Percentiles rank a stretch among this genome's conserved stretches.
Conservation (phyloP, 441 rosid genomes). For the Pelargonium fulgidum region DNA sequence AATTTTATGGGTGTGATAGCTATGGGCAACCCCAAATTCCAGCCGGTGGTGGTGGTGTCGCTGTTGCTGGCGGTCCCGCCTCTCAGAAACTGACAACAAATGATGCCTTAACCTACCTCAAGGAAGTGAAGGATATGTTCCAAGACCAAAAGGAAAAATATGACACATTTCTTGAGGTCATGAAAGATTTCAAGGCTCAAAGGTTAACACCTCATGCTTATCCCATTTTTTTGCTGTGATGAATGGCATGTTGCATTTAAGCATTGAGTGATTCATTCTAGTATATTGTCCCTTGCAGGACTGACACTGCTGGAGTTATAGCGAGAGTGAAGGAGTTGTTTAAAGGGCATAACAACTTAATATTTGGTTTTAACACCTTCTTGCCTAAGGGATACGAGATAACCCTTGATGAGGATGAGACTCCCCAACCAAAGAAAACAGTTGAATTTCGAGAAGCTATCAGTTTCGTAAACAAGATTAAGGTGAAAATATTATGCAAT, state of each 20-base stretch:
- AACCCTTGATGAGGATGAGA: slow-evolving; percentile 72
- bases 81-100: slow-evolving; percentile 79
- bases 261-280: not conserved
- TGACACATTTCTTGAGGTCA: slow-evolving; percentile 92
- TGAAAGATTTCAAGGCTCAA: slow-evolving; percentile 96
- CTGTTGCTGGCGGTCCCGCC: slow-evolving; percentile 33
- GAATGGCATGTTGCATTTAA: slow-evolving; percentile 3
- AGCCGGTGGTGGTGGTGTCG: slow-evolving; percentile 27
- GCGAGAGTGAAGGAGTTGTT: slow-evolving; percentile 89
- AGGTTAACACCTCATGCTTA: slow-evolving; percentile 60
- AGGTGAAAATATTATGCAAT: slow-evolving; percentile 41
- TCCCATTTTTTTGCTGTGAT: slow-evolving; percentile 14
- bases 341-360: slow-evolving; percentile 76
- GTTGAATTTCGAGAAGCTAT: slow-evolving; percentile 97
- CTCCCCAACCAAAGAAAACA: slow-evolving; percentile 72
- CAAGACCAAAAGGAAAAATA: slow-evolving; percentile 84
- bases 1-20: slow-evolving; percentile 26
- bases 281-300: slow-evolving; percentile 38
- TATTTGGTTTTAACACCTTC: slow-evolving; percentile 95
- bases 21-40: slow-evolving; percentile 44
- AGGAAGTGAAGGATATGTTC: slow-evolving; percentile 88
- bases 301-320: slow-evolving; percentile 91
- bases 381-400: slow-evolving; percentile 97
- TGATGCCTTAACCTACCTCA: slow-evolving; percentile 91
- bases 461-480: slow-evolving; percentile 93